Base-by-base conservation (phyloP, 192 early-diverging fungal species). In the Kickxella alabastrina region DNA sequence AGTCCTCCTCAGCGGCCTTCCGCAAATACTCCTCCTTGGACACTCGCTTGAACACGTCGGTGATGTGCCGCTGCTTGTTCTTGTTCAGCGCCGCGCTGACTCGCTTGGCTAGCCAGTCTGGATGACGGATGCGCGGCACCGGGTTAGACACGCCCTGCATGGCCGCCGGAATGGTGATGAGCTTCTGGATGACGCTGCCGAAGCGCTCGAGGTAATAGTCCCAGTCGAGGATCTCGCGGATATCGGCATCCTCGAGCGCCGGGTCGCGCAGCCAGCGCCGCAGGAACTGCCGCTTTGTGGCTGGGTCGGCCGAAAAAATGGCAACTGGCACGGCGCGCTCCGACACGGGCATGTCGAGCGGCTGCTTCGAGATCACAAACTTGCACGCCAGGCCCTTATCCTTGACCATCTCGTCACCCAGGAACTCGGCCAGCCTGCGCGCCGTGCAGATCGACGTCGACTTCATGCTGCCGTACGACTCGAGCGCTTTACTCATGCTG, bases 381-480 rank as follows among this genome's bases (percentile, higher is more conserved):
- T 92, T 87, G 65, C 97, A 99, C 36, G 89, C 87, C 49, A 99
- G 65, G 15, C 93, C 93, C 58, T 94, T 94, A 69, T 95, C 97
- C 65, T 94, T 93, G 17, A 97, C 92, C 92, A 97, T 96, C 57
- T 95, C 83, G 61, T 96, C 92, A 41, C 97, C 97, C 54, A 99
- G 73, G 42, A 99, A 96, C 82, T 97, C 94, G 1, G 92, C 92
- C 26, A 99, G 68, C 45, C 97, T 85, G 15, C 85, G 89, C 2
- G 97, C 97, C 2, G 94, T 95, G 49, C 84, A 93, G 50, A 99
- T 96, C 9, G 92, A 83, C 8, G 97, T 96, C 3, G 90, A 93
- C 53, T 97, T 97, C 73, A 93, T 92, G 10, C 67, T 60, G 3
- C 90, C 97, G 65, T 99, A 99, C n/a, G 89, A 87, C 46, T 92